Base-by-base conservation (phyloP, 2,329 filamentous ascomycete genomes). In the Clonostachys chloroleuca region DNA sequence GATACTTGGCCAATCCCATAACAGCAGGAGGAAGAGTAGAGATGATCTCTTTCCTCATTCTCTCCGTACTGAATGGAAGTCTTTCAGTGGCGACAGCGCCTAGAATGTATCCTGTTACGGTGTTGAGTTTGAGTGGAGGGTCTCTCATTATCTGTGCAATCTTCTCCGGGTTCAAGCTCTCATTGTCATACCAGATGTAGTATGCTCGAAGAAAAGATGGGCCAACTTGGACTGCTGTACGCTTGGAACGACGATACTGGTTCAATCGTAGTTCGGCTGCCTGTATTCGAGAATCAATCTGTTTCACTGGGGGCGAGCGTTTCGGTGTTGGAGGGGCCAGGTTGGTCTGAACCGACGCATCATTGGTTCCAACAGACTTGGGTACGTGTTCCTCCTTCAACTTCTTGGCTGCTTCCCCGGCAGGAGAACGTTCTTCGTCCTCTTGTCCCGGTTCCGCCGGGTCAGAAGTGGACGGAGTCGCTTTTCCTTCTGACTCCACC, bases 71-170 rank as follows among this genome's bases (percentile, higher is more conserved):
- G 51, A 71, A 81, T 0, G 74, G 70, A 12, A 86, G 55, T 13
- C 64, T 66, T 54, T 83, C 81, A 6, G 63, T 41, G 42, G 66
- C 62, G 20, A 88, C 64, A 0, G 77, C 75, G 9, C 77, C 68
- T 3, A 86, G 60, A 9, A 89, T 78, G 54, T 87, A 86, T 1
- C 57, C 63, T 2, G 72, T 67, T 2, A 87, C 80, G 0, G 82
- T 87, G 13, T 56, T 62, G 0, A 63, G 67, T 51, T 76, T 69
- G 4, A 89, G 60, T 3, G 85, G 83, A 13, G 83, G 82, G 10
- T 80, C 67, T 3, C 83, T 72, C n/a, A 86, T 64, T 2, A 86
- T 51, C 4, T 58, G 63, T 3, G 81, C 81, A 14, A 87, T 67
- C 1, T 68, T 63, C 1, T 64, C 56, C 0, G 82, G 68, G 0